Base-by-base conservation (phyloP, 768 basidiomycete genomes). In the Tylopilus balloui region DNA sequence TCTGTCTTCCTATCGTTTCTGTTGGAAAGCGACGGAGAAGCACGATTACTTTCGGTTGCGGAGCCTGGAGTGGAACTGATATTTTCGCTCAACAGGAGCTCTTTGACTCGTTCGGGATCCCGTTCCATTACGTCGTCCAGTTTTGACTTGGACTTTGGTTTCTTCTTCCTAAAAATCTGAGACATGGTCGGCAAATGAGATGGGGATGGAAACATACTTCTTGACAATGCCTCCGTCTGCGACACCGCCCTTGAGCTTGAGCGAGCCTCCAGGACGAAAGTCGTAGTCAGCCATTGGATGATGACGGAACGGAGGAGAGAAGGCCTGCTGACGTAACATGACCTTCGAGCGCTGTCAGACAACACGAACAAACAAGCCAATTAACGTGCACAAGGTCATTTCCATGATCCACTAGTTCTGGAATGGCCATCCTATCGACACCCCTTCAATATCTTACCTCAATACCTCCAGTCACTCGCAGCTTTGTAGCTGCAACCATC, bases 191-290 rank as follows among this genome's bases (percentile, higher is more conserved):
- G 27, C 13, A 17, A 32, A 8, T 3, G 0, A 2, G 9, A 54
- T 32, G 19, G 51, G 23, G 28, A 49, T 28, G 36, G 13, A 48
- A 3, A 66, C 81, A 55, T 56, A 90, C 91, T 92, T 92, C 69
- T 92, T 92, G 39, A 83, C 81, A 48, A 86, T 77, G 3, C 88
- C 86, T 48, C 87, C 89, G 56, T 88, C 89, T 23, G 74, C 73
- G 28, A 85, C 84, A 29, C 79, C 82, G n/a, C 87, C 81, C 72
- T 92, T 94, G 62, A 94, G 78, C 69, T 92, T 94, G 66, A 94
- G 86, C 57, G 88, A 83, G 64, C 92, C 91, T 41, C 89, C 87
- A 47, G 88, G 84, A 66, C 83, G 83, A 69, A 87, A 75, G 71
- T 87, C 81, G 69, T 94, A 93, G 68, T 88, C 88, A 49, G 85